phyloP scores from a whole-genome alignment of 495 filamentous ascomycete genomes.

The Venustampulla echinocandica region DNA sequence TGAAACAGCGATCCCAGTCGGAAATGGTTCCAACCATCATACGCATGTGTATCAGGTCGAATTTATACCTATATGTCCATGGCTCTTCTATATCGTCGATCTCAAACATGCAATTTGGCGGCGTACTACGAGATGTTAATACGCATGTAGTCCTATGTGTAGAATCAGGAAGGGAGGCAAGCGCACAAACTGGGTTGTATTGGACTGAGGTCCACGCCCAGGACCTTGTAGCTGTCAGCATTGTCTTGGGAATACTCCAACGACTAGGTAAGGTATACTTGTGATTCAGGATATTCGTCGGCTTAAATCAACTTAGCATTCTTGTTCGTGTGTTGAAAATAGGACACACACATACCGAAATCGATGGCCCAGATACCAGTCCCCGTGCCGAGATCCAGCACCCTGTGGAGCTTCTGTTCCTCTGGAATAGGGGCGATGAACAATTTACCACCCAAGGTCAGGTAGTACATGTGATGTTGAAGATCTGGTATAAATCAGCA shows the following conservation, averaged over 20 bases:
- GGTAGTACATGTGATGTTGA: constrained; percentile 38
- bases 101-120: constrained; percentile 43
- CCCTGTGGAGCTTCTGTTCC: constrained; percentile 11
- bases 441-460: constrained; percentile 34
- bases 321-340: background rate
- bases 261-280: no score
- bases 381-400: constrained; percentile 13
- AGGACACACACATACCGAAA: constrained; percentile 17
- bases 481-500: constrained; percentile 30
- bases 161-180: background rate
- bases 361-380: constrained; percentile 14
- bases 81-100: constrained; percentile 44
- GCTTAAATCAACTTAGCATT: constrained; percentile 17
- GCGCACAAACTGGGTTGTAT: constrained; percentile 41
- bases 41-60: constrained; percentile 44
- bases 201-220: constrained; percentile 45
- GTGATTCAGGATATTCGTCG: constrained; percentile 20
- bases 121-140: constrained; percentile 30
- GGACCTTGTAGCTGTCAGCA: no score
- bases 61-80: constrained; percentile 37
- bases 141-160: no score
- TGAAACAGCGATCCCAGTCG: constrained; percentile 23
- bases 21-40: constrained; percentile 31
- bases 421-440: constrained; percentile 22
- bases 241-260: no score